Evolutionary conservation across 768 basidiomycete species (phyloP).

Genomic region (Tricholoma flavovirens): DNA sequence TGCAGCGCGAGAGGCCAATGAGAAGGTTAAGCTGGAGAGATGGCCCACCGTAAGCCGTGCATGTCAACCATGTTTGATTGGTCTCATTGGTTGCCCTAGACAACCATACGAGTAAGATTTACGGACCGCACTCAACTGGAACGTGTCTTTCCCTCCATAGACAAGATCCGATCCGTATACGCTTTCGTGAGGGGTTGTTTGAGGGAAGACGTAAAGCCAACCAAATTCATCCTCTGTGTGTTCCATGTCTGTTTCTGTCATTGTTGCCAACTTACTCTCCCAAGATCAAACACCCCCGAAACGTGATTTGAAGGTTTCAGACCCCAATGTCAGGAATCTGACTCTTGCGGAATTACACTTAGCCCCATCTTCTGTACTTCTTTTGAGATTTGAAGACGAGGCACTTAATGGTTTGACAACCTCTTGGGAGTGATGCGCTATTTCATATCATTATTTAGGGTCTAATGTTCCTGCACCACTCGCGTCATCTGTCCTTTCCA

Average conservation of each 20-base stretch:
- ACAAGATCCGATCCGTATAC: constrained; percentile 79
- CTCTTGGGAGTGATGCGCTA: neutral
- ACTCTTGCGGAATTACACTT: constrained; percentile 65
- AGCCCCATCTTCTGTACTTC: constrained; percentile 73
- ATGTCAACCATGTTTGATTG: neutral
- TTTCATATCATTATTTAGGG: constrained; percentile 32
- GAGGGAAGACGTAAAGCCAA: constrained; percentile 67
- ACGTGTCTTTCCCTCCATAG: constrained; percentile 66
- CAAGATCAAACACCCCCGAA: constrained; percentile 78
- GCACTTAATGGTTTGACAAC: constrained; percentile 55
- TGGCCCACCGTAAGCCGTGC: constrained; percentile 61
- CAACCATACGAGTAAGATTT: constrained; percentile 77
- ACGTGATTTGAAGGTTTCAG: constrained; percentile 78
- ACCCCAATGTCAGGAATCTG: constrained; percentile 63
- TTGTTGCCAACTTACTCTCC: neutral
- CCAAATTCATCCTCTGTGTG: constrained; percentile 83
- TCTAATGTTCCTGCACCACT: constrained; percentile 60
- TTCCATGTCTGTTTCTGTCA: constrained; percentile 8
- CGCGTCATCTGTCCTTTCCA: constrained; percentile 44
- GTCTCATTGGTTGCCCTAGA: constrained; percentile 37
- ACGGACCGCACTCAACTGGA: constrained; percentile 79
- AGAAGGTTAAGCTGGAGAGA: constrained; percentile 53
- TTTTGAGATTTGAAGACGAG: constrained; percentile 72
- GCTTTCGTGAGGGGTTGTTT: constrained; percentile 74
- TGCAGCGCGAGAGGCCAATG: constrained; percentile 54